Evolutionary conservation across 208 protist species (phyloP).

Genomic region (Acanthamoeba triangularis): DNA sequence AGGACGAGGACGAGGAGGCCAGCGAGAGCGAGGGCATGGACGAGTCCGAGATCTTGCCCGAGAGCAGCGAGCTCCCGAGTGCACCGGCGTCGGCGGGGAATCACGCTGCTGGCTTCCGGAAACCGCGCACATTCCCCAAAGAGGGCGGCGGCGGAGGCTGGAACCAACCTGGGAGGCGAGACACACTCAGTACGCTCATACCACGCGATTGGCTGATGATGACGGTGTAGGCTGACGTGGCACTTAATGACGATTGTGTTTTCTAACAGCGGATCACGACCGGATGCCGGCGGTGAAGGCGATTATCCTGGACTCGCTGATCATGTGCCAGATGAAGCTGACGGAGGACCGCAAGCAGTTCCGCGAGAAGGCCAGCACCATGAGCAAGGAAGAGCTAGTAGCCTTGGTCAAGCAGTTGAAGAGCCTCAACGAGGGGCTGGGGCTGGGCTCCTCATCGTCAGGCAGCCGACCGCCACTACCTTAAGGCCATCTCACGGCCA

Average conservation of each 20-base stretch:
- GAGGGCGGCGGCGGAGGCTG: background rate
- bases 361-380: background rate
- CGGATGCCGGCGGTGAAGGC: background rate
- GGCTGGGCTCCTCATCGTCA: background rate
- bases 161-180: background rate
- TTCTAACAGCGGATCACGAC: no score
- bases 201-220: no score
- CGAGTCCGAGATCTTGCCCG: conserved; percentile 22
- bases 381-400: background rate
- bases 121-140: background rate
- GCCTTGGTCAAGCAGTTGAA: background rate
- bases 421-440: background rate
- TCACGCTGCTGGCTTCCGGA: background rate
- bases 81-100: background rate
- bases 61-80: background rate
- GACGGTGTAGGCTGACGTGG: no score
- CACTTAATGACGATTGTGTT: no score
- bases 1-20: background rate
- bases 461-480: background rate
- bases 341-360: background rate
- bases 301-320: background rate
- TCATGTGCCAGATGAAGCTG: background rate
- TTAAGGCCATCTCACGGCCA: no score
- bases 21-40: conserved; percentile 5
- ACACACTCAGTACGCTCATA: background rate